A percentile compares a stretch with the other conserved stretches of the same genome.
phyloP scores from a whole-genome alignment of 2,329 filamentous ascomycete species.

The Xylariaceae sp. region DNA sequence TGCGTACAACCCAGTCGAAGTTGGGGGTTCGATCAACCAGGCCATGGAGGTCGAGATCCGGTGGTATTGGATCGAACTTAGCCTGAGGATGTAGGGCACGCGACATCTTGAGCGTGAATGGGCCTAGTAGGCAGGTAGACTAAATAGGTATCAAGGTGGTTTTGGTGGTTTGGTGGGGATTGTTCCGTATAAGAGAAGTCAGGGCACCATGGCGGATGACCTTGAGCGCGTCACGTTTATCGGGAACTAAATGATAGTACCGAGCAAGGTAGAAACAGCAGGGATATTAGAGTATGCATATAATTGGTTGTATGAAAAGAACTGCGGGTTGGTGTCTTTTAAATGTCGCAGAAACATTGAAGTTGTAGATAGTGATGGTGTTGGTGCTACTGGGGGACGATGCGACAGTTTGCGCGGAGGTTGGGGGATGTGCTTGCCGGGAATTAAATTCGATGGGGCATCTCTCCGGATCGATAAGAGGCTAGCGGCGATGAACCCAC shows the following conservation, averaged over 20 bases:
- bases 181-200: neutral
- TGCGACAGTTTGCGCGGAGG: too few relatives aligned
- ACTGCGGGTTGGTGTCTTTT: too few relatives aligned
- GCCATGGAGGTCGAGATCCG: slow-evolving; percentile 76
- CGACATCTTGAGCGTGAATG: slow-evolving; percentile 64
- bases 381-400: too few relatives aligned
- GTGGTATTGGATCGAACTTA: slow-evolving; percentile 89
- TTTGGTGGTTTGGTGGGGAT: neutral
- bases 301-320: neutral
- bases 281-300: neutral
- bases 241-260: neutral
- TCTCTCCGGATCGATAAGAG: too few relatives aligned
- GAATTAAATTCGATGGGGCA: too few relatives aligned
- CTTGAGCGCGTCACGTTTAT: slow-evolving; percentile 17
- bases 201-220: slow-evolving; percentile 5
- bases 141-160: neutral
- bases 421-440: too few relatives aligned
- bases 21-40: slow-evolving; percentile 82
- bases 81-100: slow-evolving; percentile 76
- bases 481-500: too few relatives aligned
- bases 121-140: neutral
- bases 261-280: neutral
- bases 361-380: too few relatives aligned
- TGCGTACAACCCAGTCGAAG: slow-evolving; percentile 84
- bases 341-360: too few relatives aligned